Evolutionary conservation across 768 basidiomycete species (phyloP), one percentile per base, ranked within the genome.

Genomic region (Lentinula guzmanii): DNA sequence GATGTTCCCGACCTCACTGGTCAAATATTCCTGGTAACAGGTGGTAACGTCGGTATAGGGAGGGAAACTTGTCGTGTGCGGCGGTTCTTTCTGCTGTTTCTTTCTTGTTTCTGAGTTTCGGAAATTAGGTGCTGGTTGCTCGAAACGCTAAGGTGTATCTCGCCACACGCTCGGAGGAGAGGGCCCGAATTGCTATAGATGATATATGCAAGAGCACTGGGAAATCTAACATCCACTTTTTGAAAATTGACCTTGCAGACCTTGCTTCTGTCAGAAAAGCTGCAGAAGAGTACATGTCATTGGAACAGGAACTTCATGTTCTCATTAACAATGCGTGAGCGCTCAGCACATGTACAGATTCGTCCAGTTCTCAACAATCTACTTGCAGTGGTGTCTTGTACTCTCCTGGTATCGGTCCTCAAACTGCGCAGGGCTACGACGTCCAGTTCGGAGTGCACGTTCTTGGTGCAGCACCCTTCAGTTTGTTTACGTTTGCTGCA

Each of bases 71-170:
- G 66, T 56, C 66, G 66, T 28, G 66, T 66, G 42, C 60, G 65
- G 24, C 15, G 2, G 15, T 8, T 31, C 34, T 56, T 58, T 9
- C 16, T 18, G 54, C 31, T 24, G 28, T 31, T 39, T 1, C 11
- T 24, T 11, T 4, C 54, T 57, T 28, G 6, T 1, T 33, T 48
- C 51, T 64, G n/a, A 65, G 16, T 42, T 7, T 52, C 43, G 18
- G 6, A 3, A 54, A 52, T 61, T 61, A 79, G 76, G 71, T 68
- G 3, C 70, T 81, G 24, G 68, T 82, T 28, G 42, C 64, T 35
- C 76, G 78, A 48, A 76, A 79, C 58, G 82, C 81, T 15, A 81
- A 76, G 59, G 81, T 83, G 7, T 83, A 84, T 65, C 63, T 82
- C 51, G 78, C 76, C 1, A 65, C 73, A 18, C 72, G 79, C 16